phyloP scores from a whole-genome alignment of 2,329 filamentous ascomycete species.

The Fusarium subtropicale region DNA sequence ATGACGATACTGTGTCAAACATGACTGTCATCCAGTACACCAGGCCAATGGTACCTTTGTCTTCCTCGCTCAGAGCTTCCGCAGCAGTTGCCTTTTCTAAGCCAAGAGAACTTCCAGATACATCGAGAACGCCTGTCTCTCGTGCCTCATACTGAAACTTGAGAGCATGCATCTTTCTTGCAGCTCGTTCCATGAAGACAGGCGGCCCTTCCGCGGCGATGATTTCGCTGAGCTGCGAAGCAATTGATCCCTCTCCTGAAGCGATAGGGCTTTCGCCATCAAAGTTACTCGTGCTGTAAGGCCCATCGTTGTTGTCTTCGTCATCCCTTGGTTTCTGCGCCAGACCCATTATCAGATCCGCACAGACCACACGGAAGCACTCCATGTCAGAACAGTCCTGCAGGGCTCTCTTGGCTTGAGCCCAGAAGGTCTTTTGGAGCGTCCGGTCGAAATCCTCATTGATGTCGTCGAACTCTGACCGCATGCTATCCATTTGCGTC shows the following conservation, averaged over 20 bases:
- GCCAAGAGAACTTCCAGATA: constrained; percentile 43
- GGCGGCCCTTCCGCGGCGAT: constrained; percentile 47
- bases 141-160: constrained; percentile 52
- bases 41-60: constrained; percentile 62
- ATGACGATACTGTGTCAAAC: constrained; percentile 69
- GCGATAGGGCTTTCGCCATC: constrained; percentile 37
- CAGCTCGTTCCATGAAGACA: constrained; percentile 52
- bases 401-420: constrained; percentile 52
- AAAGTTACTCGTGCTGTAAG: constrained; percentile 32
- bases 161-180: constrained; percentile 55
- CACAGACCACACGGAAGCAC: constrained; percentile 56
- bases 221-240: constrained; percentile 50
- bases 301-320: constrained; percentile 36
- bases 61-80: constrained; percentile 47
- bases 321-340: constrained; percentile 52
- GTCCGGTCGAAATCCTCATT: constrained; percentile 54
- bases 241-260: constrained; percentile 41
- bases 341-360: constrained; percentile 56
- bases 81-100: constrained; percentile 40
- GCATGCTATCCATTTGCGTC: constrained; percentile 41
- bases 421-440: constrained; percentile 55
- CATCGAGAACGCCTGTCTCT: constrained; percentile 44
- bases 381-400: constrained; percentile 54
- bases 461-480: constrained; percentile 44
- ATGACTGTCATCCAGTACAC: constrained; percentile 70